Evolutionary conservation across 768 basidiomycete species (phyloP), one percentile per base, ranked within the genome.

Genomic region (Trametes cubensis): DNA sequence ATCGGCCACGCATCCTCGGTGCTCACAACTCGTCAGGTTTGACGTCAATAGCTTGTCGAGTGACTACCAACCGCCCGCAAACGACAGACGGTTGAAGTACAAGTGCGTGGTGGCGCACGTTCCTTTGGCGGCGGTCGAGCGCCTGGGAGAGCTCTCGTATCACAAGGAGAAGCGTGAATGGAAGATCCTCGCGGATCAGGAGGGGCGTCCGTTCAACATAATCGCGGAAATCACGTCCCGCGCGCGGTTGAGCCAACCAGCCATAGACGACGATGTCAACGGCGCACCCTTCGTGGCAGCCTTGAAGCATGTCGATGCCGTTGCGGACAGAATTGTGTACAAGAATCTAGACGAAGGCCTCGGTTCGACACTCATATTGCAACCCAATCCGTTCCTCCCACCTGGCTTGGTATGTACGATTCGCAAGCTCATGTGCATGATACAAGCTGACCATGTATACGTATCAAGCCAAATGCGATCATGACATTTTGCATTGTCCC

Each of bases 41-140:
- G 72, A 80, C 64, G 69, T 79, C 13, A 77, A 77, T 3, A 68
- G 75, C 45, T 77, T 76, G 60, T 72, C 73, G 38, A 68, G 66
- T 45, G 73, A 67, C 44, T 69, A 70, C 15, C 72, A 74, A 6
- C 75, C 83, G 30, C 80, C 83, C 59, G 71, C 79, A 1, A 76
- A 78, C 0, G 70, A 74, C 14, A 78, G 77, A 21, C 23, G 7
- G 14, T 68, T 85, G 45, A 69, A 76, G 57, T 81, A 85, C 40
- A 77, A 82, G 17, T 78, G 80, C 51, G 67, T 77, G 15, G 79
- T 77, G 47, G 66, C 82, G 69, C 70, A 76, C 23, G 69, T 81
- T 23, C 72, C 79, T 13, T 71, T 86, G 39, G 72, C 75, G 23
- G 49, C 72, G 13, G 73, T 85, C 10, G 85, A 85, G 48, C 64